These are phyloP conservation scores for Chrysophaeum taylorii DNA, from an alignment of 352 stramenopile species.

Conservation along the genomic window DNA sequence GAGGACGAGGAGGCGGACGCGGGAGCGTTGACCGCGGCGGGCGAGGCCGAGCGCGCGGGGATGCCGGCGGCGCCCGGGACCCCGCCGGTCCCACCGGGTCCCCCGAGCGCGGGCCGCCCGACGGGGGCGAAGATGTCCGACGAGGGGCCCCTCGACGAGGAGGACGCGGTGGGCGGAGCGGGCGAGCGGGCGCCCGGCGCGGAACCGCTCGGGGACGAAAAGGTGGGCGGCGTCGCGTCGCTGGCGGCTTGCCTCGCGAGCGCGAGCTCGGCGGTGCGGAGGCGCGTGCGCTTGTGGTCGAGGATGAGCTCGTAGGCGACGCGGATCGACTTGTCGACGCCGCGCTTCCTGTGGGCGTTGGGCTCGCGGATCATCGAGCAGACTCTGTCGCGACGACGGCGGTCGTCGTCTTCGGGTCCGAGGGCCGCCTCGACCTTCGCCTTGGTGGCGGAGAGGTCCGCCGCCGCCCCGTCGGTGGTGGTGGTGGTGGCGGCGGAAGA, in stretches of 20 bases:
- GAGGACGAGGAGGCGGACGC: neutral
- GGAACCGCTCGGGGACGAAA: neutral
- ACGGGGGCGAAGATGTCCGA: neutral
- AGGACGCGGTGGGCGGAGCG: neutral
- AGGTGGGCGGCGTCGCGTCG: constrained; percentile 12
- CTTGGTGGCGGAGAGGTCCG: neutral
- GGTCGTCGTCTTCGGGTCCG: neutral
- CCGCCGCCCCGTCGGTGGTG: too few species aligned
- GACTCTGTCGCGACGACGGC: constrained; percentile 50
- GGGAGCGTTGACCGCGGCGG: neutral
- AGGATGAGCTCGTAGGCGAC: constrained; percentile 93
- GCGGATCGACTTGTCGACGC: constrained; percentile 41
- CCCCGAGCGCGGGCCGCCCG: neutral
- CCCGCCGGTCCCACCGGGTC: neutral
- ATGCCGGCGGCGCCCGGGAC: neutral
- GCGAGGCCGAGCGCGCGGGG: neutral
- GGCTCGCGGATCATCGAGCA: constrained; percentile 30
- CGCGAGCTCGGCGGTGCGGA: constrained; percentile 68
- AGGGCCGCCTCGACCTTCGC: neutral
- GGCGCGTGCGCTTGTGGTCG: constrained; percentile 91
- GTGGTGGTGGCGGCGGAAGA: too few species aligned
- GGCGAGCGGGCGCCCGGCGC: neutral
- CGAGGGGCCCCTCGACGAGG: neutral
- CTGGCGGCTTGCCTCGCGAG: constrained; percentile 38
- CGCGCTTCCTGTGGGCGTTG: neutral